Evolutionary conservation across 2,329 filamentous ascomycete species (phyloP), one percentile per base, ranked within the genome.

Genomic region (Calonectria montana): DNA sequence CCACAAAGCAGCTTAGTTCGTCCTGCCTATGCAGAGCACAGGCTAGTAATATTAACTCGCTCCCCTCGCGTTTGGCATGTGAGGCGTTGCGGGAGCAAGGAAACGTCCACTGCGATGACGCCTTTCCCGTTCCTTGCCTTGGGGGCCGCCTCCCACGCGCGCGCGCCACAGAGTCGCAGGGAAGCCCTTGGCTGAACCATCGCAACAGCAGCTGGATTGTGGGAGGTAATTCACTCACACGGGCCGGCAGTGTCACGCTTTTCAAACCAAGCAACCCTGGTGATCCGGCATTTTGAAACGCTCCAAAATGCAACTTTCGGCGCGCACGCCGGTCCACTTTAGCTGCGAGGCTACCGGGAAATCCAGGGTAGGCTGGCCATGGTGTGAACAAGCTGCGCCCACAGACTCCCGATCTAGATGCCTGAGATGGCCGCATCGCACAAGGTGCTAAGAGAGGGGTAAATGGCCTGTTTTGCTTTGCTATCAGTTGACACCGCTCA

Each of bases 241-340:
- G 31, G n/a, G 35, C 12, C 18, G 18, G 35, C 25, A 23, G 31
- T 29, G 29, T 21, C 31, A n/a, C 37, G 15, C 15, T 16, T 57
- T 59, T 35, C 53, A 59, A 59, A 59, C 53, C 10, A 59, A 18
- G 31, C 31, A 23, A 59, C 53, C 53, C 53, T 59, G 53, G 53
- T 59, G 53, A 59, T 39, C 31, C 53, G 53, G 37, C 31, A 59
- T 35, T 59, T 47, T 59, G 53, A 59, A 59, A 59, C 53, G 53
- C 53, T 39, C 37, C 31, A n/a, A 59, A 39, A 39, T 27, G 31
- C 53, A 59, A 3, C 21, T 39, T 59, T 59, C 6, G n/a, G 53
- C 53, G 29, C 53, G 21, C 27, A 1, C 13, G 12, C 21, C 35
- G n/a, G 21, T 15, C 21, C 50, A 37, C 53, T 39, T 35, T 35